A percentile compares a stretch with the other conserved stretches of the same genome.
phyloP scores from a whole-genome alignment of 768 basidiomycete genomes.

The Russula abietina region DNA sequence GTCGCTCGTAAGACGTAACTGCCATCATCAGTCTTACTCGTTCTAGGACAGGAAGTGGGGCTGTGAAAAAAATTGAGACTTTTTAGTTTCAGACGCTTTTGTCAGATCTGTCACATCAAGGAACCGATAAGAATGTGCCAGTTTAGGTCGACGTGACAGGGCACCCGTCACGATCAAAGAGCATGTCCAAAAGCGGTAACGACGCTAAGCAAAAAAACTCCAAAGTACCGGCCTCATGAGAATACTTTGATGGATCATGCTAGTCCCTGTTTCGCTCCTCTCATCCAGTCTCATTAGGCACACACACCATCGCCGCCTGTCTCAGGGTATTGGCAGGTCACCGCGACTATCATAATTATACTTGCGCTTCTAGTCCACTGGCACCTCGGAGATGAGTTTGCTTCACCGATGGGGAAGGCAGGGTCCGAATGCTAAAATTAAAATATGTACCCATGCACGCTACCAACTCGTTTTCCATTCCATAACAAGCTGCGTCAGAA shows the following conservation, averaged over 20 bases:
- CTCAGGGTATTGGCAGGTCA: neutral
- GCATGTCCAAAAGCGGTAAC: neutral
- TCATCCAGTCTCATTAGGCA: neutral
- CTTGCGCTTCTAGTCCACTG: neutral
- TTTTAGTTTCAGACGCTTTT: slow-evolving; percentile 8
- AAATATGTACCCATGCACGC: slow-evolving; percentile 7
- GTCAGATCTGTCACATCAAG: slow-evolving; percentile 14
- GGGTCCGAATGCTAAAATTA: slow-evolving; percentile 12
- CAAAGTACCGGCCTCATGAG: neutral
- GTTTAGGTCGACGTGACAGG: neutral
- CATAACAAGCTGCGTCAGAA: neutral
- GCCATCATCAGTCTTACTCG: neutral
- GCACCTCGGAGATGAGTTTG: slow-evolving; percentile 19
- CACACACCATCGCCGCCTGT: neutral
- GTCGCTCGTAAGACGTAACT: neutral
- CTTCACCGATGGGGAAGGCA: neutral
- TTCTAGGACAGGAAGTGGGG: neutral
- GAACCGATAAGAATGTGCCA: slow-evolving; percentile 22
- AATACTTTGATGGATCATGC: slow-evolving; percentile 2
- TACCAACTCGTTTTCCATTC: neutral
- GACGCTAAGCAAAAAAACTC: neutral
- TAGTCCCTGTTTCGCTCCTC: slow-evolving; percentile 18
- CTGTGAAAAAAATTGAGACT: slow-evolving; percentile 13
- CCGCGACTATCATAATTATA: neutral
- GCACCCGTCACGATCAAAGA: slow-evolving; percentile 18